These are phyloP conservation scores for Hemerocallis citrina DNA, from an alignment of 106 monocot genomes.

Conservation along the genomic window DNA sequence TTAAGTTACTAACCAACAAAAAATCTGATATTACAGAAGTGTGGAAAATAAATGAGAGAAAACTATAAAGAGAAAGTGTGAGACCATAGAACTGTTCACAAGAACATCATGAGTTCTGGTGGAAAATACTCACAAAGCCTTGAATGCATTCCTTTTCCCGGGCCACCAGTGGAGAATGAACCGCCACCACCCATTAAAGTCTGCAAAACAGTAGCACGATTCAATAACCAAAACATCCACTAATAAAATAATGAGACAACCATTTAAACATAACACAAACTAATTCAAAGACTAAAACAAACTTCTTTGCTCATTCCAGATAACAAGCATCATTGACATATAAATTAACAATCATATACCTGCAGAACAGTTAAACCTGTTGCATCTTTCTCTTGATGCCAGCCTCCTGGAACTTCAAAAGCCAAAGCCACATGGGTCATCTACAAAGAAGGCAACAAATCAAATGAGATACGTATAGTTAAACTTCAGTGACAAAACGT, in stretches of 20 bases:
- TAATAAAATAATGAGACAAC: too few relatives aligned
- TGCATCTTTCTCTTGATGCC: slow-evolving; percentile 71
- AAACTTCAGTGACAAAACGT: background rate
- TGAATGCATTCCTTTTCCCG: slow-evolving; percentile 97
- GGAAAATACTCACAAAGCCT: slow-evolving; percentile 51
- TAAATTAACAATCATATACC: slow-evolving; percentile 23
- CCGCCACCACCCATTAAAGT: slow-evolving; percentile 89
- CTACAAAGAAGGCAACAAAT: slow-evolving; percentile 16
- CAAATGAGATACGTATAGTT: slow-evolving; percentile 3
- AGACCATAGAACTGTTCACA: too few relatives aligned
- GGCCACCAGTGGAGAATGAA: slow-evolving; percentile 92
- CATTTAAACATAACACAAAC: background rate
- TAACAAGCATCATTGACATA: background rate
- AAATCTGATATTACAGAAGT: too few relatives aligned
- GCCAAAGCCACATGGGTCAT: slow-evolving; percentile 79
- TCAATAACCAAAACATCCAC: background rate
- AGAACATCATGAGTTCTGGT: too few relatives aligned
- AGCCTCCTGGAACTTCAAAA: slow-evolving; percentile 87
- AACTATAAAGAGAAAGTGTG: too few relatives aligned
- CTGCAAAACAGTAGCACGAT: slow-evolving; percentile 24
- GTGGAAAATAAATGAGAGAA: too few relatives aligned
- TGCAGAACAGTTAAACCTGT: slow-evolving; percentile 64
- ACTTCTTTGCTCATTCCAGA: slow-evolving; percentile 1
- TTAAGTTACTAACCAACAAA: too few relatives aligned
- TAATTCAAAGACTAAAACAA: background rate